Base-by-base conservation (phyloP, 768 basidiomycete genomes). In the Xerocomus brunneocitrinus region DNA sequence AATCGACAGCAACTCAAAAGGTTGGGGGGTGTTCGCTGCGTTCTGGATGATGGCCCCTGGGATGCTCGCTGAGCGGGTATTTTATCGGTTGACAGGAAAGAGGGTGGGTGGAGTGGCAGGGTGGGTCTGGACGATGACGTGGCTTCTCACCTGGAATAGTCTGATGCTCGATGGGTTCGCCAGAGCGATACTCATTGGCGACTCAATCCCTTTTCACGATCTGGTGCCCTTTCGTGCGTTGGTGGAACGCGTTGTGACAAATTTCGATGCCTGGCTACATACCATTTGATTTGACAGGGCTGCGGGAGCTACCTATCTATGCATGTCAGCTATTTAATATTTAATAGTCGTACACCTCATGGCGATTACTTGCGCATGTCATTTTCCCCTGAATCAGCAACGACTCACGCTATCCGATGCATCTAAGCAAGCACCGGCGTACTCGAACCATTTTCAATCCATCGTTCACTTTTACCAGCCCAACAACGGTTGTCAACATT, bases 11-110 rank as follows among this genome's bases (percentile, higher is more conserved):
- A 76, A 74, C 8, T 66, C 71, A 0, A 79, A 82, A 24, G 69
- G 76, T 14, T 52, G 53, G 56, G 51, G 60, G 27, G 71, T 80
- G 40, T 63, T 70, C 0, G 74, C 76, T 1, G 80, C 78, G 56
- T 87, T 85, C 60, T 55, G 83, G 28, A 67, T 81, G 63, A 82
- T 78, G 70, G 83, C 74, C 10, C 54, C 78, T 0, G 82, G 80
- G 2, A 58, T 80, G 14, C 50, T 81, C 2, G 49, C 78, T 16
- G 84, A 86, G 64, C 64, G 43, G n/a, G 53, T 2, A 16, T 71
- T 58, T 48, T 40, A 53, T 32, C 24, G 22, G 27, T 14, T 58
- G n/a, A 71, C 65, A 0, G 67, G 71, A 6, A 54, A 55, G 53
- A 62, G 49, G 24, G 69, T 72, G 5, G 56, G 58, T 25, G 76